A percentile compares a stretch with the other conserved stretches of the same genome.
phyloP scores from a whole-genome alignment of 768 basidiomycete genomes.

The Galerina marginata region DNA sequence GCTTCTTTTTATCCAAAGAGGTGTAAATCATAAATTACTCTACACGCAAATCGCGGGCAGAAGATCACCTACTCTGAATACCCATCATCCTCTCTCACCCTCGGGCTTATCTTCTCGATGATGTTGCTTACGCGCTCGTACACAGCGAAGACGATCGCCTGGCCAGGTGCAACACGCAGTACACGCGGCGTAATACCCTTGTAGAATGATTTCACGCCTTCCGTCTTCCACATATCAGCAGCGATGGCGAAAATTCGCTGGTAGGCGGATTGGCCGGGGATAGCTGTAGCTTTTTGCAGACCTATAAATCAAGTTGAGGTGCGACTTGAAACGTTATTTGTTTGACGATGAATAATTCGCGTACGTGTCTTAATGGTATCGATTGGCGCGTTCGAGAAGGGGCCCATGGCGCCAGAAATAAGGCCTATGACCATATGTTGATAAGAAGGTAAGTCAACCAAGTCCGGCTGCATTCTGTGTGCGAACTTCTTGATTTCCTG shows the following conservation, averaged over 20 bases:
- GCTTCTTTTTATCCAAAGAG: background rate
- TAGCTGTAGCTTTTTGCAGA: conserved; percentile 81
- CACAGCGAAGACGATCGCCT: conserved; percentile 96
- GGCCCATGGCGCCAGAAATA: conserved; percentile 97
- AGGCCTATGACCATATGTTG: conserved; percentile 96
- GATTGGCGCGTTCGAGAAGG: conserved; percentile 96
- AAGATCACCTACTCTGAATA: conserved; percentile 59
- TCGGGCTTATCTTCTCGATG: conserved; percentile 72
- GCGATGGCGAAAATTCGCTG: conserved; percentile 83
- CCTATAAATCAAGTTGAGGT: conserved; percentile 46
- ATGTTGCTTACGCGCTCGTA: conserved; percentile 84
- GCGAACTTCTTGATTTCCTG: conserved; percentile 93
- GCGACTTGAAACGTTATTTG: background rate
- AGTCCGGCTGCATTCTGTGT: conserved; percentile 77
- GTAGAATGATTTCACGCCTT: conserved; percentile 92
- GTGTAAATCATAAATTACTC: too few relatives aligned
- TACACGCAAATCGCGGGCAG: background rate
- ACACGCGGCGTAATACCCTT: conserved; percentile 98
- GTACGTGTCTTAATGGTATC: conserved; percentile 94
- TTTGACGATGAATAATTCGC: conserved; percentile 29
- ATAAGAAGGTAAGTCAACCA: conserved; percentile 84
- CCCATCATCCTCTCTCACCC: conserved; percentile 58
- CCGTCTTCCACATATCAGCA: conserved; percentile 90
- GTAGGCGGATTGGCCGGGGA: conserved; percentile 76
- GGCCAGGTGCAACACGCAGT: conserved; percentile 94